Evolutionary conservation across 352 stramenopile genomes (phyloP).

Genomic region (Phytophthora lateralis): DNA sequence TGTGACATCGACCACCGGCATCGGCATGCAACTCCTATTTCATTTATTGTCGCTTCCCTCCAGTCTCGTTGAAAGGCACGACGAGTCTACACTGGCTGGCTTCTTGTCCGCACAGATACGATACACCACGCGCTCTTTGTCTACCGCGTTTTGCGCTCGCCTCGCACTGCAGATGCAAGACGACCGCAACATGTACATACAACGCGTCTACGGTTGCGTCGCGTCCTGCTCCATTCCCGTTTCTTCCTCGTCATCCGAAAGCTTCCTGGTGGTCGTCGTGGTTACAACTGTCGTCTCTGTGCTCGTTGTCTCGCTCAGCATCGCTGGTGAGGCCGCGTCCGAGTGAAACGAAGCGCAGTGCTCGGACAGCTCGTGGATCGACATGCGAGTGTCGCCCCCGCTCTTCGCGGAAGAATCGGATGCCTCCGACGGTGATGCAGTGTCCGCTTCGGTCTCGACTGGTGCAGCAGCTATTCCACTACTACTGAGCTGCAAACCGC

Average conservation of each 20-base stretch:
- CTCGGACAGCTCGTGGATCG: constrained; percentile 56
- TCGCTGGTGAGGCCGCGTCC: no score
- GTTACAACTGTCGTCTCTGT: constrained; percentile 18
- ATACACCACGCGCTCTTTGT: constrained; percentile 24
- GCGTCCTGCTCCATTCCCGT: constrained; percentile 15
- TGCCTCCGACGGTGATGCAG: constrained; percentile 1
- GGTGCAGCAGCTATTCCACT: constrained; percentile 6
- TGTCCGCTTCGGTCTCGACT: constrained; percentile 11
- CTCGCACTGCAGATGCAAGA: constrained; percentile 6
- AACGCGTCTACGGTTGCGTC: constrained; percentile 27
- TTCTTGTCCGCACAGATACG: constrained; percentile 16
- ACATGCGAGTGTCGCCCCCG: constrained; percentile 46
- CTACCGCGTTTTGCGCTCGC: constrained; percentile 3
- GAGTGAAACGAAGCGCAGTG: no score
- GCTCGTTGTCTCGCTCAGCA: constrained; percentile 5
- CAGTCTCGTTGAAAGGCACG: constrained; percentile 2
- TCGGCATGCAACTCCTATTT: constrained; percentile 23
- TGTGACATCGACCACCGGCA: no score
- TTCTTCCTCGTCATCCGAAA: constrained; percentile 21
- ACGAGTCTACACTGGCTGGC: background rate
- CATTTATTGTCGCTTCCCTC: constrained; percentile 19
- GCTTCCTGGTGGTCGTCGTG: constrained; percentile 19
- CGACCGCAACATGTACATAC: constrained; percentile 23
- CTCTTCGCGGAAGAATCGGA: constrained; percentile 17
- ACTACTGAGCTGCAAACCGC: constrained; percentile 10